Evolutionary conservation across 768 basidiomycete species (phyloP), one percentile per base, ranked within the genome.

Genomic region (Termitomyces sp.): DNA sequence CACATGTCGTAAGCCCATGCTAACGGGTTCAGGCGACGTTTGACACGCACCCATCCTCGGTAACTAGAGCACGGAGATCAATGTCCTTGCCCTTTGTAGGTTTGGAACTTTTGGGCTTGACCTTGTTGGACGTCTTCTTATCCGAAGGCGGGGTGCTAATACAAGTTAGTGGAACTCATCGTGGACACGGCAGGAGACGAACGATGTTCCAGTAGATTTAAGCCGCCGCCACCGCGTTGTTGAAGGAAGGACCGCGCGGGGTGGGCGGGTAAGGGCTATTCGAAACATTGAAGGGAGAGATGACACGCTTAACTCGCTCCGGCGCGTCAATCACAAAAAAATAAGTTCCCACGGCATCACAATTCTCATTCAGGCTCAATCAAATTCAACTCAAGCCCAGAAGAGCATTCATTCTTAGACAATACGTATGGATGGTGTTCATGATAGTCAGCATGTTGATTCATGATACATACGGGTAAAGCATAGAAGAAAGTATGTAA

Each of bases 391-490:
- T 39, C 37, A n/a, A n/a, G 18, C 31, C 31, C n/a, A 43, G 13
- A 18, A 16, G 14, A 13, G 8, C 24, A 24, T n/a, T 9, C 24
- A 32, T 31, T 53, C 52, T 32, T 14, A 41, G 16, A 16, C 24
- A 26, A 34, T 34, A 9, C 14, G 22, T 4, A 29, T n/a, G 29
- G 13, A 43, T 59, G 34, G 27, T 55, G 55, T 57, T 57, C 61
- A 57, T 57, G 58, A 41, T 27, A 56, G 34, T 59, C 48, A 52
- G 55, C 61, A 62, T 62, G 56, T 57, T 55, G 58, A 49, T 59
- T 57, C 58, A 62, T 59, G 53, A 59, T 44, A 59, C 61, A 62
- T 59, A 62, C 58, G 52, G 46, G 53, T 53, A 56, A 53, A 56
- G 37, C 54, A 57, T 55, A 62, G 56, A 59, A 47, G 39, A 59